Evolutionary conservation across 2,329 filamentous ascomycete species (phyloP), one percentile per base, ranked within the genome.

Genomic region (Didymella segeticola): DNA sequence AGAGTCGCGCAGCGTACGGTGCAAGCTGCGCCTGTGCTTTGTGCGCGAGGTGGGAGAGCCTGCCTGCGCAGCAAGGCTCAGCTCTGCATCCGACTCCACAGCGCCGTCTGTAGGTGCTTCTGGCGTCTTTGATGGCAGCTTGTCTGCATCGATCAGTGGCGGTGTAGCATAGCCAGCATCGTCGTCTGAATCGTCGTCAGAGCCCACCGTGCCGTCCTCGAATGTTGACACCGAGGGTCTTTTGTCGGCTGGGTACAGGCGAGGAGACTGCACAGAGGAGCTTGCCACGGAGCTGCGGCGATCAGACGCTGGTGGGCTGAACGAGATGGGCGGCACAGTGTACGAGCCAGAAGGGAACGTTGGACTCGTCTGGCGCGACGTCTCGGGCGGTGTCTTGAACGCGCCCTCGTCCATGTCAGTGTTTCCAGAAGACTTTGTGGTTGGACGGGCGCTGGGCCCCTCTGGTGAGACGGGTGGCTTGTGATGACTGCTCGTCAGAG

Each of bases 1-100:
- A 12, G 89, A 84, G 66, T 98, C 93, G 60, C 95, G 86, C 53
- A 98, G 83, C 11, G 93, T 96, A 52, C 92, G 89, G 66, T 97
- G 93, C 12, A 98, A 79, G 71, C 92, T 96, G 57, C 92, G 87
- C 20, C 93, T 88, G 43, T 93, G 87, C 70, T 88, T 91, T 52
- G 82, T 87, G 59, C 80, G 82, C 36, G 89, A 86, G 37, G 79
- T 75, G 45, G 73, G 74, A n/a, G 71, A 75, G 11, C 73, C 74
- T n/a, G 70, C 58, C 15, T 66, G 38, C 30, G 64, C 57, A 37
- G 65, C 64, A 43, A 62, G 61, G 7, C 54, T 53, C 15, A 64
- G 65, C 26, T 75, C 72, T 6, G 70, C 68, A n/a, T 72, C 71
- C 11, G 51, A 34, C 5, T 64, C 67, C 12, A 56, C 62, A 9